Base-by-base conservation (phyloP, 805 yeast genomes). In the Barnettozyma wickerhamii region DNA sequence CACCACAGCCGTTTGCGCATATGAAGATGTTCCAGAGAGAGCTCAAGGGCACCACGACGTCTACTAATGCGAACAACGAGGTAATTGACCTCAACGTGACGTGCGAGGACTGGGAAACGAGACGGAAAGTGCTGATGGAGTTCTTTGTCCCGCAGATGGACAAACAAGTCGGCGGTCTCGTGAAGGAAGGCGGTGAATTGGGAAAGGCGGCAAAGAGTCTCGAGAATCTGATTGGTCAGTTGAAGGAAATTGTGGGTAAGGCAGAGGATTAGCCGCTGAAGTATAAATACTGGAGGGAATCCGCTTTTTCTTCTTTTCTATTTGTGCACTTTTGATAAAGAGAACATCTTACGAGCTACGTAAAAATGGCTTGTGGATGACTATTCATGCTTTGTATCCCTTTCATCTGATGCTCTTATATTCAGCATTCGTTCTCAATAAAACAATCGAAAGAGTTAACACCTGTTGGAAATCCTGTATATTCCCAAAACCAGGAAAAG, bases 131-230 rank as follows among this genome's bases (percentile, higher is more conserved):
- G 0, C 60, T 84, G 41, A 55, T 63, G 31, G 84, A 79, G 41
- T 68, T 75, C 19, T 83, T 79, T 52, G 52, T 63, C 33, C 59
- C 60, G 2, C 75, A 75, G 10, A 65, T 85, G 37, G 41, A 52
- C 17, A 69, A 64, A 35, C 82, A 85, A 28, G 64, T 82, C 18
- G 65, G 62, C 1, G 65, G 65, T 30, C 52, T 77, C 24, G 59
- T 77, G 9, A 77, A 77, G 51, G 93, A 84, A 48, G 95, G 88
- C 10, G 90, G 90, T 1, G 86, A 80, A 35, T 64, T 73, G 15
- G 89, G 89, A 3, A 72, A 79, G 46, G 72, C 58, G 12, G 71
- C 75, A 7, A 65, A 63, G 19, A 33, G 46, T 3, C 27, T 55
- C n/a, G 41, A 51, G 23, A 31, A 33, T 3, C 15, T 55, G 14